Conservation (phyloP, 2,329 filamentous ascomycete genomes). For the Aspergillus aculeatus region DNA sequence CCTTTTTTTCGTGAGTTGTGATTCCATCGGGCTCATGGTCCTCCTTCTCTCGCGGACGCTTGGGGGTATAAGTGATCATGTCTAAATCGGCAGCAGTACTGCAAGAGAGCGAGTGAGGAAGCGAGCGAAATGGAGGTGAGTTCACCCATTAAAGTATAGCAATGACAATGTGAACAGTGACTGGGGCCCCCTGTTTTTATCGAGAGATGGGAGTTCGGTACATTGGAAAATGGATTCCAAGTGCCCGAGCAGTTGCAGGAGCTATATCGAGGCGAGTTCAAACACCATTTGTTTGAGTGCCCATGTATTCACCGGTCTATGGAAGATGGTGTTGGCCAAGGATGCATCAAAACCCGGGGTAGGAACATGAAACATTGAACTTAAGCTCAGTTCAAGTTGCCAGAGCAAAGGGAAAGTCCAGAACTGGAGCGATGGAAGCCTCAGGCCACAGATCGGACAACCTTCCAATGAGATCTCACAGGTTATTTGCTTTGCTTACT, state of each 20-base stretch:
- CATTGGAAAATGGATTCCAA: background rate
- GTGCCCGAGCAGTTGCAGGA: background rate
- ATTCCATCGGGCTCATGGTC: constrained; percentile 62
- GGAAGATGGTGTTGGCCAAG: background rate
- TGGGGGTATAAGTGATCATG: constrained; percentile 26
- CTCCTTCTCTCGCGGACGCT: constrained; percentile 44
- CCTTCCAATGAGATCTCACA: background rate
- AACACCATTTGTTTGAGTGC: background rate
- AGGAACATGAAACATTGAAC: background rate
- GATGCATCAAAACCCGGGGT: background rate
- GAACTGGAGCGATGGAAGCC: background rate
- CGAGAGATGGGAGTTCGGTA: background rate
- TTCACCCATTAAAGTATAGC: background rate
- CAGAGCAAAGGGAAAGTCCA: background rate
- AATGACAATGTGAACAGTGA: background rate
- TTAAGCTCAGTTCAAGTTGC: background rate
- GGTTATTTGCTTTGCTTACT: background rate
- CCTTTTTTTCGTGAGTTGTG: constrained; percentile 26
- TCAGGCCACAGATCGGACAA: background rate
- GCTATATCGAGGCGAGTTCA: background rate
- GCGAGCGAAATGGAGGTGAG: background rate
- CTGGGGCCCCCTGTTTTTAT: background rate
- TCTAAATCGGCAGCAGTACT: background rate
- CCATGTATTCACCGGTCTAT: background rate
- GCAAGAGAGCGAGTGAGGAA: background rate